A percentile compares a stretch with the other conserved stretches of the same genome.
Conservation (phyloP, 1,284 basidiomycete genomes). For the Ganoderma sp. region DNA sequence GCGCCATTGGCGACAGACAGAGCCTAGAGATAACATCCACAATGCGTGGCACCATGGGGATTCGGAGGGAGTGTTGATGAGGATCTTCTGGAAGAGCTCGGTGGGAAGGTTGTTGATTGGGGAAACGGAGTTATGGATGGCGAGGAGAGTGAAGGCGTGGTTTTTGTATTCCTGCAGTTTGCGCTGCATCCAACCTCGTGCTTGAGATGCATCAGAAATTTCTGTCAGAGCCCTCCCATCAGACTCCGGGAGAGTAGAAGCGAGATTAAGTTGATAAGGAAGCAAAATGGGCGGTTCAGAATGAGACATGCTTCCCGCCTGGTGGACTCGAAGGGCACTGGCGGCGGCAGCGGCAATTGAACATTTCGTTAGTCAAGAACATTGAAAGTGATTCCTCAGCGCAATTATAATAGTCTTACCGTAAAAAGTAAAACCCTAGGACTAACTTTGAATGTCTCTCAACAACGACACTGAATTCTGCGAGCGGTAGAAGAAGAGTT, state of each 20-base stretch:
- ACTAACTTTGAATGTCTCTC: too few relatives aligned
- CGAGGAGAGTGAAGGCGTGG: neutral
- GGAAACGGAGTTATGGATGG: neutral
- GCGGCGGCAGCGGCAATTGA: too few relatives aligned
- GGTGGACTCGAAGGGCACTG: too few relatives aligned
- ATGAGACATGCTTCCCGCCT: too few relatives aligned
- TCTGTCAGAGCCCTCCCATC: neutral
- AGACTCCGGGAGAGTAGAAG: neutral
- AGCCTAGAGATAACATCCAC: neutral
- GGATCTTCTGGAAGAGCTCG: conserved; percentile 7
- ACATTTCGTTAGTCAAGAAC: too few relatives aligned
- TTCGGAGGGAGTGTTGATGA: neutral
- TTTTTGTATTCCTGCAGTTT: neutral
- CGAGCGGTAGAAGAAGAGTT: too few relatives aligned
- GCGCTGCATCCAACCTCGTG: neutral
- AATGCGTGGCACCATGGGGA: neutral
- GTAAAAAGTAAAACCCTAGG: too few relatives aligned
- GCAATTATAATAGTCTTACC: too few relatives aligned
- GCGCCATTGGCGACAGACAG: conserved; percentile 10
- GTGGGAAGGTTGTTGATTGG: conserved; percentile 7
- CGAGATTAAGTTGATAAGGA: neutral
- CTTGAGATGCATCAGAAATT: neutral
- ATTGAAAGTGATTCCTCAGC: too few relatives aligned
- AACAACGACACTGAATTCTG: too few relatives aligned
- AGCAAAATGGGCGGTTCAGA: too few relatives aligned